Evolutionary conservation across 768 basidiomycete genomes (phyloP), one percentile per base, ranked within the genome.

Genomic region (Russula emetica): DNA sequence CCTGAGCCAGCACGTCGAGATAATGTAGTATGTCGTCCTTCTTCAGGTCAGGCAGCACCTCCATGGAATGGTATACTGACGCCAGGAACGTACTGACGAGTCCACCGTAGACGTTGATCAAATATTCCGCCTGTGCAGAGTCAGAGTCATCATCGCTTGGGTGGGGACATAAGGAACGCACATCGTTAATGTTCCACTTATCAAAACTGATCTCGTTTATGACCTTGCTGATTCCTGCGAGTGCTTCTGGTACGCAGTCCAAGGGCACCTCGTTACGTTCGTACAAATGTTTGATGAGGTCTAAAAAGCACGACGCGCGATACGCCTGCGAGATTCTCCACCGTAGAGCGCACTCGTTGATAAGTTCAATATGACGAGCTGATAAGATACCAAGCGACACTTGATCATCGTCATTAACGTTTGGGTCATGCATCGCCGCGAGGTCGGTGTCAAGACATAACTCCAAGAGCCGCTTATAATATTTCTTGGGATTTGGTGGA

Each of bases 361-460:
- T 82, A 42, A 99, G 78, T 61, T 90, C 88, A 47, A 92, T 79
- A 72, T 98, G 92, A 13, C 82, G 72, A 1, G 82, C 72, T 4
- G 92, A 92, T 20, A 99, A 76, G 61, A 99, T 98, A 8, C 92
- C 91, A 42, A 98, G 78, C 0, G 94, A 92, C 18, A 99, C 96
- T 76, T 98, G 94, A 68, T 98, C 92, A 69, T 92, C 90, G 69
- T 94, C 92, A 52, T 93, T 88, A n/a, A 98, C 87, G 62, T 90
- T 89, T 5, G 92, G 89, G 52, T 88, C 88, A 55, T 89, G 80
- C 90, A 99, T 93, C 42, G 86, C 83, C 71, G 93, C 92, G 62
- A 98, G 78, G 73, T 99, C 97, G 30, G 83, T 81, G 28, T 87
- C 80, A 52, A 99, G 83, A 71, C 94, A 94, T 60, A 83, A 79